Evolutionary conservation across 768 basidiomycete genomes (phyloP), one percentile per base, ranked within the genome.

Genomic region (Sporobolomyces phaffii): DNA sequence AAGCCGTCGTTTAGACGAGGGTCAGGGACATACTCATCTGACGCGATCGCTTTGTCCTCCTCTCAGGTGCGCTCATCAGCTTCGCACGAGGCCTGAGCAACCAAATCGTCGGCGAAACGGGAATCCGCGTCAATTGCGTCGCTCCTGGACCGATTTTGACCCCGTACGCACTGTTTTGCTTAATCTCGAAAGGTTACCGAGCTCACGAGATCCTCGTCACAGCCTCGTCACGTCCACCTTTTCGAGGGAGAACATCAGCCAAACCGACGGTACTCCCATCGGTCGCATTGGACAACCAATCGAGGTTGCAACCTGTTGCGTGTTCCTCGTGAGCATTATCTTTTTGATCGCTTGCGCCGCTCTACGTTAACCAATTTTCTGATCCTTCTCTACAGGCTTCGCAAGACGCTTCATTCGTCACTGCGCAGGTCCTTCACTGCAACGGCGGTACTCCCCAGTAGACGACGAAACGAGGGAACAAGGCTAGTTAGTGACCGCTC

Each of bases 211-310:
- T 22, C 44, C 18, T 45, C n/a, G 10, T 45, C 20, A 24, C 44
- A 45, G 44, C 1, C 77, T 83, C 9, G 80, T 78, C 45, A 65
- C 80, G 1, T 29, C 57, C 3, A 63, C 67, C 1, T 72, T 61
- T 63, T 49, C 60, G 18, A 8, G 20, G 17, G 66, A 68, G 5
- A 81, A 81, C 77, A 75, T 78, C 14, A 68, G 77, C 26, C 77
- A 78, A 6, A 72, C 75, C 3, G 76, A 78, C 49, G 72, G 78
- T 51, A 77, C 79, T 0, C 80, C 82, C 6, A 82, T 83, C 72
- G 80, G 79, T 3, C 77, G 83, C 45, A 79, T 81, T 1, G 82
- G 82, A 18, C 83, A 83, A 72, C 83, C 83, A 6, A 76, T 83
- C 50, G 82, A 84, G 70, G 75, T 81, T 22, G 83, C 82, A 11